Base-by-base conservation (phyloP, 257 asterid genomes). In the Przewalskia tangutica region DNA sequence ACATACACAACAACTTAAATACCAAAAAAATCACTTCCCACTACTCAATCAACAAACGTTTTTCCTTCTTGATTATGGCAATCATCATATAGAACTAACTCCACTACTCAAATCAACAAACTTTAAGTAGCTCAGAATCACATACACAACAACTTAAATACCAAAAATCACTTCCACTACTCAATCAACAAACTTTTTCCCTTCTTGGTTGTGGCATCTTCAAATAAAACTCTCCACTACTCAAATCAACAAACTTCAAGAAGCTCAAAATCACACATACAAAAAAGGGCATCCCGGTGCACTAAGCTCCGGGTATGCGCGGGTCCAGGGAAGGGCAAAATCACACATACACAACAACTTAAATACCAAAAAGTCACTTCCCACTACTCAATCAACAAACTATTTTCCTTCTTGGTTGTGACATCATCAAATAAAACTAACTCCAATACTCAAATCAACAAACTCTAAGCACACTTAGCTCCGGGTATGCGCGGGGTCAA, bases 171-270 rank as follows among this genome's bases (percentile, higher is more conserved):
- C 91, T 97, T n/a, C 81, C 93, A 95, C 85, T 90, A 92, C 93
- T 95, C 98, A 79, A 92, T 91, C 98, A 98, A 95, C 84, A 27
- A 27, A 95, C 84, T 93, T 95, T 95, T 91, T 95, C 93, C 84
- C 98, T 91, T 84, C 95, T 90, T 17, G 93, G 95, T 89, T 89
- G 97, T 81, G 95, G 89, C 88, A 88, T 88, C 98, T 92, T 95
- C 87, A 84, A 82, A 84, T 63, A 9, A 8, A 34, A 27, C 32
- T 27, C 32, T 27, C 32, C 32, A 27, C 32, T 27, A 27, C 32
- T 27, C 32, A 27, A 27, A 27, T 27, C 32, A 27, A 27, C 32
- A 27, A 27, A 27, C 32, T 27, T 27, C 32, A 27, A 27, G 32
- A 27, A 27, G 32, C 32, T 27, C 32, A 27, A 27, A 27, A 27